These are phyloP conservation scores for Mycena venus DNA, from an alignment of 768 basidiomycete genomes.

Conservation along the genomic window DNA sequence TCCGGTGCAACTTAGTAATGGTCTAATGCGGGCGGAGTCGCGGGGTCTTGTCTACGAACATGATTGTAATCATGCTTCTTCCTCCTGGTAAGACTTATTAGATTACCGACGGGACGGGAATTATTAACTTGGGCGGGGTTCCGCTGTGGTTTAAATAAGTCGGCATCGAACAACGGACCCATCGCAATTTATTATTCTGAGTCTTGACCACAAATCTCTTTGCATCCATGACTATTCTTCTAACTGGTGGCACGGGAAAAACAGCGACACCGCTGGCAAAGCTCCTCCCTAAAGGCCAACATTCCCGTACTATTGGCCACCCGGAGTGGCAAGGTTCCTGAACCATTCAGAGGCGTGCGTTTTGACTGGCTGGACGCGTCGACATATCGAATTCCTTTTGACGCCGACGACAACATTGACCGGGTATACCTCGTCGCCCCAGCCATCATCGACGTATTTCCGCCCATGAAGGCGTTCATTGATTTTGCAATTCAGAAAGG, in stretches of 20 bases:
- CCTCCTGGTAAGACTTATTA: no score
- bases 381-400: slow-evolving; percentile 49
- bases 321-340: slow-evolving; percentile 40
- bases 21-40: no score
- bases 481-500: slow-evolving; percentile 47
- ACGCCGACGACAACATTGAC: slow-evolving; percentile 40
- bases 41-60: no score
- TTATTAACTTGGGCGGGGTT: no score
- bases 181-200: no score
- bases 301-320: slow-evolving; percentile 44
- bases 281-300: slow-evolving; percentile 39
- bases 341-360: slow-evolving; percentile 41
- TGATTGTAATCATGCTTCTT: no score
- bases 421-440: slow-evolving; percentile 49
- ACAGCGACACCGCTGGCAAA: slow-evolving; percentile 42
- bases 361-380: slow-evolving; percentile 53
- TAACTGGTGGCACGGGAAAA: slow-evolving; percentile 52
- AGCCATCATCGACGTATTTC: slow-evolving; percentile 26
- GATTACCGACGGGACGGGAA: no score
- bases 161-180: no score
- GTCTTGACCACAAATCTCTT: no score
- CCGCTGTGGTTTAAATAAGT: no score
- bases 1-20: no score
- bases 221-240: slow-evolving; percentile 45
- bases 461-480: slow-evolving; percentile 43